Base-by-base conservation (phyloP, 495 filamentous ascomycete genomes). In the Xylaria venustula region DNA sequence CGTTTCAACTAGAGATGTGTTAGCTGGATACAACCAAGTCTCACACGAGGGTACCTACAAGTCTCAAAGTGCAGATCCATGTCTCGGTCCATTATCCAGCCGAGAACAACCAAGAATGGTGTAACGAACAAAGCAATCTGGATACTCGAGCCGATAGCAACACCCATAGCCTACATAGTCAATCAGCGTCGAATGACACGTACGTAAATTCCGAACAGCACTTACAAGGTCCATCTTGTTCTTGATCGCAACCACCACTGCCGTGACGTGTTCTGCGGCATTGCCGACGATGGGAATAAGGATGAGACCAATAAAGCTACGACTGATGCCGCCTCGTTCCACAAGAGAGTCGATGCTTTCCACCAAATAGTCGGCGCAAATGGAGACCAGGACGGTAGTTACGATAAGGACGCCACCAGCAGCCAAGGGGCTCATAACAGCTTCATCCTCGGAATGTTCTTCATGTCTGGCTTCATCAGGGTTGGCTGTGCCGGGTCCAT, bases 221-320 rank as follows among this genome's bases (percentile, higher is more conserved):
- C 66, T 61, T 65, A 69, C 67, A 15, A 98, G 82, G 66, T 97
- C 92, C 94, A 98, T 98, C 83, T 98, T 98, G 74, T 95, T 83
- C 77, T 96, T 96, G 67, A 88, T 83, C 0, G 94, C 90, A 41
- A 97, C 93, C 28, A 97, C 88, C 40, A 92, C 88, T 12, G 94
- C 94, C 7, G 94, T 97, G 40, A 96, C 93, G 72, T 98, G 94
- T 75, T 98, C 94, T 8, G 94, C 94, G 1, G 94, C 94, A 68
- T 98, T 98, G 60, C 94, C 94, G 34, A 98, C 94, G 70, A 98
- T 97, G 25, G 94, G 94, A 44, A 98, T 89, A 36, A 98, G 81
- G 61, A 98, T 88, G 54, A 98, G 82, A 79, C 94, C 94, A 70
- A 98, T 94, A 73, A 98, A 98, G 3, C 90, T 96, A 72, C 94